These are phyloP conservation scores for Clonostachys rhizophaga DNA, from an alignment of 2,329 filamentous ascomycete genomes.

Conservation along the genomic window DNA sequence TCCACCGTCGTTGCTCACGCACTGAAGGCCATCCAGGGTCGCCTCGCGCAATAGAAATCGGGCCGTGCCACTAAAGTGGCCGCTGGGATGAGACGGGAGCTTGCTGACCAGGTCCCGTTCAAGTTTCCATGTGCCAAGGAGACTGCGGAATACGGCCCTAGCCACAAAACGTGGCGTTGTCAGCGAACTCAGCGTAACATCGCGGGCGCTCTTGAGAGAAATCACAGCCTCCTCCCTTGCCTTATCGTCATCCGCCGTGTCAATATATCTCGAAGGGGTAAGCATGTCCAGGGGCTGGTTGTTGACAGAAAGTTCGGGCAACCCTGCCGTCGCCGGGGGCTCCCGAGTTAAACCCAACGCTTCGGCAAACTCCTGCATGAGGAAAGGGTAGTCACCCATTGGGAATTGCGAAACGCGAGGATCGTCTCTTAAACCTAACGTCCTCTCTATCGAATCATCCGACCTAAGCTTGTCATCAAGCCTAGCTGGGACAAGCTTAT, in stretches of 20 bases:
- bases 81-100: constrained; percentile 55
- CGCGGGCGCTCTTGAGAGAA: constrained; percentile 40
- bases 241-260: constrained; percentile 26
- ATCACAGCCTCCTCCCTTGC: constrained; percentile 27
- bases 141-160: constrained; percentile 62
- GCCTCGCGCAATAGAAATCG: constrained; percentile 58
- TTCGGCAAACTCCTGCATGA: constrained; percentile 66
- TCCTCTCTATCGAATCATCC: constrained; percentile 38
- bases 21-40: constrained; percentile 45
- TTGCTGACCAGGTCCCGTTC: constrained; percentile 50
- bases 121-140: constrained; percentile 67
- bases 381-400: constrained; percentile 75
- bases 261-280: constrained; percentile 50
- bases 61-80: constrained; percentile 60
- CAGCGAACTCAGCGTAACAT: constrained; percentile 32
- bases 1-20: constrained; percentile 12
- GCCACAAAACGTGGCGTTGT: constrained; percentile 49
- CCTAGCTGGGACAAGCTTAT: constrained; percentile 10
- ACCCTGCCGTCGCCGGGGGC: constrained; percentile 16
- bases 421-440: constrained; percentile 45
- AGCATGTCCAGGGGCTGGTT: constrained; percentile 44
- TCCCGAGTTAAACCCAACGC: constrained; percentile 47
- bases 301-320: constrained; percentile 29
- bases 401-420: constrained; percentile 65
- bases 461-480: constrained; percentile 28